Evolutionary conservation across 1,284 basidiomycete genomes (phyloP).

Genomic region (Vanrija pseudolonga): DNA sequence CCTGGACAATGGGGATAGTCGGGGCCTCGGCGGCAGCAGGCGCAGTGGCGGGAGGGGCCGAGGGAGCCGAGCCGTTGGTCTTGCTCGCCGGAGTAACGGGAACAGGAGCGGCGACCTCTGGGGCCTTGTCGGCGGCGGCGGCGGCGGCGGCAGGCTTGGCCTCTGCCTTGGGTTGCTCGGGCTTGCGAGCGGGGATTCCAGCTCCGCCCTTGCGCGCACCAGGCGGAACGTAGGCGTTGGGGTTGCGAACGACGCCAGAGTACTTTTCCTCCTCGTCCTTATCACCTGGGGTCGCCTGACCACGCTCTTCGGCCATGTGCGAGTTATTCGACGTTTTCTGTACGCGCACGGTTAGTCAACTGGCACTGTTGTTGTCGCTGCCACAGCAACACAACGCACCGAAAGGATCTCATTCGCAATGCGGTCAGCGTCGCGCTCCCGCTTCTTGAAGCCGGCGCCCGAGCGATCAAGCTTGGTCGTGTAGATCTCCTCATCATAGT

Average conservation of each 20-base stretch:
- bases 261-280: slow-evolving; percentile 96
- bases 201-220: slow-evolving; percentile 59
- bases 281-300: slow-evolving; percentile 54
- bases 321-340: slow-evolving; percentile 69
- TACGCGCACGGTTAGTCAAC: not conserved
- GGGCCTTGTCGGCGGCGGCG: not conserved
- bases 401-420: slow-evolving; percentile 88
- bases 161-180: slow-evolving; percentile 1
- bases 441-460: slow-evolving; percentile 72
- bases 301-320: slow-evolving; percentile 88
- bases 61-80: slow-evolving; percentile 10
- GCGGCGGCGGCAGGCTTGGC: slow-evolving; percentile 5
- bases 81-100: slow-evolving; percentile 19
- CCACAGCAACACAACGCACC: no score
- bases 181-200: slow-evolving; percentile 9
- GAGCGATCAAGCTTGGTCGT: slow-evolving; percentile 89
- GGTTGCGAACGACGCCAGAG: slow-evolving; percentile 81
- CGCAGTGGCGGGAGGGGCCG: slow-evolving; percentile 7
- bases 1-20: slow-evolving; percentile 11
- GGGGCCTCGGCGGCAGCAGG: slow-evolving; percentile 1
- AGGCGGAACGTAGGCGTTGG: slow-evolving; percentile 89
- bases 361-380: not conserved
- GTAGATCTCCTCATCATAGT: slow-evolving; percentile 91
- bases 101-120: not conserved
- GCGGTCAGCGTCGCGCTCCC: slow-evolving; percentile 79